Evolutionary conservation across 257 asterid species (phyloP), one percentile per base, ranked within the genome.

Genomic region (Ajuga chamaepitys): DNA sequence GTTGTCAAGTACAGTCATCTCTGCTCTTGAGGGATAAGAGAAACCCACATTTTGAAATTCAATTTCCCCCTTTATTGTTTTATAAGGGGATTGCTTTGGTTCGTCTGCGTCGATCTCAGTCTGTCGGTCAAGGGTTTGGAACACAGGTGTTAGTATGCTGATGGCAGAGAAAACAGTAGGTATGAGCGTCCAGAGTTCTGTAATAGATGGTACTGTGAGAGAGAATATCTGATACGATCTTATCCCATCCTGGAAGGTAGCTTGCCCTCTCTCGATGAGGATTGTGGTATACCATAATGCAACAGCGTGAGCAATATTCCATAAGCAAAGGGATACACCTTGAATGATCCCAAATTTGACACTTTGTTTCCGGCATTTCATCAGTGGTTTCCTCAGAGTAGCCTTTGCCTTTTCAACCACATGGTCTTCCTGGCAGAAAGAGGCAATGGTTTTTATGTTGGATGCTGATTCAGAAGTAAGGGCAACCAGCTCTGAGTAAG

Each of bases 291-390:
- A 90, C 90, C 95, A 87, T 59, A 90, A 65, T 54, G 95, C 95
- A 54, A 87, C 88, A 9, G 89, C 95, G 75, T 87, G 89, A 48
- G 95, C 95, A 61, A 87, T 84, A 72, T 87, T 85, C 93, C 94
- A 87, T 62, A 87, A 77, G 72, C 89, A 89, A 71, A 85, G 89
- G 55, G 96, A 82, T 18, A 75, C 79, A 16, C 93, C 97, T 81
- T 79, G 95, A 52, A 87, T 85, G 78, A 85, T 78, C 64, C 91
- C 91, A 24, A 68, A 86, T 74, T 85, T 89, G 61, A 80, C 52
- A 59, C 97, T 85, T 69, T 83, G 88, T 13, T 1, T 76, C 79
- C 84, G 78, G 79, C 89, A 80, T 74, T 62, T 68, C 47, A 28
- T 75, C 52, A 83, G 51, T 41, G 90, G 95, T 70, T 70, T 50